Conservation (phyloP, 805 yeast genomes). For the Kluyveromyces nonfermentans region DNA sequence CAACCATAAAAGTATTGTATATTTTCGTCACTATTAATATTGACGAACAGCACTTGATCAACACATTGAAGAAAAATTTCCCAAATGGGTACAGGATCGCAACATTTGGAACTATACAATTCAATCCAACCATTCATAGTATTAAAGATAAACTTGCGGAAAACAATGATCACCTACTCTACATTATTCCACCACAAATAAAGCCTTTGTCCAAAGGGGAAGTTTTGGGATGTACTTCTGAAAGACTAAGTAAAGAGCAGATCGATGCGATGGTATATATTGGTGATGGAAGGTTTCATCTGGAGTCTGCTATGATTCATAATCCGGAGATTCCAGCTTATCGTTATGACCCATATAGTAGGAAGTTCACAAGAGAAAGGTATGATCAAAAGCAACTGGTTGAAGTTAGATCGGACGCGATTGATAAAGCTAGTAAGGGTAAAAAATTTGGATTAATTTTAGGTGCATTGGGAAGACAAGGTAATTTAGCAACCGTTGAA, state of each 20-base stretch:
- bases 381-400: conserved; percentile 84
- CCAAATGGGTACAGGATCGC: conserved; percentile 58
- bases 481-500: conserved; percentile 67
- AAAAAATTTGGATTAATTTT: conserved; percentile 72
- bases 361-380: conserved; percentile 81
- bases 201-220: conserved; percentile 92
- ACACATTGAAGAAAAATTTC: conserved; percentile 68
- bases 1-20: conserved; percentile 84
- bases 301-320: conserved; percentile 95
- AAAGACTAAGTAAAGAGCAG: conserved; percentile 55
- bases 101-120: conserved; percentile 91
- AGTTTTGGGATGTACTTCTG: conserved; percentile 92
- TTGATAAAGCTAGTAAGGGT: conserved; percentile 48
- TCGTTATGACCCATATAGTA: conserved; percentile 89
- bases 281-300: conserved; percentile 94
- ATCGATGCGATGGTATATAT: conserved; percentile 78
- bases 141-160: conserved; percentile 50
- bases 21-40: conserved; percentile 90
- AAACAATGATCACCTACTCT: conserved; percentile 40
- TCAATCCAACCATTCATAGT: conserved; percentile 87
- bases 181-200: conserved; percentile 78
- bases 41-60: conserved; percentile 71
- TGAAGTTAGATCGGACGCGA: conserved; percentile 63
- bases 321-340: conserved; percentile 88
- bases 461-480: conserved; percentile 95